These are phyloP conservation scores for Raphidocelis subcapitata DNA, from an alignment of 139 green algal genomes.

Conservation along the genomic window DNA sequence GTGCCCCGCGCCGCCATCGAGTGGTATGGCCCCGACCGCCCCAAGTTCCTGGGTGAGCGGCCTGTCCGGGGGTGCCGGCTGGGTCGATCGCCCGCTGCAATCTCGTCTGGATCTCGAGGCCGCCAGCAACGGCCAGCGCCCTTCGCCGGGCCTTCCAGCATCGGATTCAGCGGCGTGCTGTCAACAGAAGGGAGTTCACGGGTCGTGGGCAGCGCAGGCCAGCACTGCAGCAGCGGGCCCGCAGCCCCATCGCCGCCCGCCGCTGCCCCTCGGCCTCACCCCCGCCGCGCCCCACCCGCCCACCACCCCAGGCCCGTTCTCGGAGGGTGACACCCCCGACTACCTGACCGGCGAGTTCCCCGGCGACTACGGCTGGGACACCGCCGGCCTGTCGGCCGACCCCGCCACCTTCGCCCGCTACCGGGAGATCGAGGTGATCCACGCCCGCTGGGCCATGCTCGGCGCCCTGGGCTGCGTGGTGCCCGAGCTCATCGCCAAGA, in stretches of 20 bases:
- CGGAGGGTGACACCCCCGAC: slow-evolving; percentile 59
- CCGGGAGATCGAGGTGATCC: slow-evolving; percentile 77
- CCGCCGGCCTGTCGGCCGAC: slow-evolving; percentile 90
- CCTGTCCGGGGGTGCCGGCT: no score
- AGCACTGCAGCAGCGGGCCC: no score
- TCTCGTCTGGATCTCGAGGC: no score
- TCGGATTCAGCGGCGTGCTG: no score
- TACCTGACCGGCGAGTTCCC: slow-evolving; percentile 89
- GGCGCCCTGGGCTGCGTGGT: slow-evolving; percentile 55
- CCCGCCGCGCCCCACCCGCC: background rate
- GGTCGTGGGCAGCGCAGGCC: no score
- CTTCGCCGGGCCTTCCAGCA: no score
- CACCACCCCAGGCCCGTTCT: slow-evolving; percentile 36
- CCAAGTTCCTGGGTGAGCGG: slow-evolving; percentile 69
- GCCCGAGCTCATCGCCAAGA: slow-evolving; percentile 51
- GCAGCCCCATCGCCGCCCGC: no score
- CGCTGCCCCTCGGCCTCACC: no score
- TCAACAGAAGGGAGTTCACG: no score
- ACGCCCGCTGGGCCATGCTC: slow-evolving; percentile 81
- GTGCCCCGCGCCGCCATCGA: slow-evolving; percentile 27
- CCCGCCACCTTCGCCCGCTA: slow-evolving; percentile 89
- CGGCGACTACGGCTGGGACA: slow-evolving; percentile 94
- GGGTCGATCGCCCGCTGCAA: no score
- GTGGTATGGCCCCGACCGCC: slow-evolving; percentile 56
- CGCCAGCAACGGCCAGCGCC: no score